phyloP scores from a whole-genome alignment of 805 yeast species.

The Cyberlindnera lachancei region DNA sequence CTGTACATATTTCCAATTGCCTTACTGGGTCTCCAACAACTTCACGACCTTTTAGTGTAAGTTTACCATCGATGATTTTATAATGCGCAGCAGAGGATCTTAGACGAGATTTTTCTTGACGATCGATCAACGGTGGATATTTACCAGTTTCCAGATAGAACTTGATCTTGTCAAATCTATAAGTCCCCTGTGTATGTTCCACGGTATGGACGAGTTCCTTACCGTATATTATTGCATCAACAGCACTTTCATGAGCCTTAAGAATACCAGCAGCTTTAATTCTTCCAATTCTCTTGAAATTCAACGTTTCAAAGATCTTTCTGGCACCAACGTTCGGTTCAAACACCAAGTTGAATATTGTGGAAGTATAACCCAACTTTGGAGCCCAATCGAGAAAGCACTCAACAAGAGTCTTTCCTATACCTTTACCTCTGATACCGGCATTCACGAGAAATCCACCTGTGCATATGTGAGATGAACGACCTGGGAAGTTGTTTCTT shows the following conservation, averaged over 20 bases:
- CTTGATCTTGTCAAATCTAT: conserved; percentile 63
- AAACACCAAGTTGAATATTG: conserved; percentile 78
- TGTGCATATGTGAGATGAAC: conserved; percentile 89
- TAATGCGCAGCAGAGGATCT: conserved; percentile 78
- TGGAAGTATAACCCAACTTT: conserved; percentile 75
- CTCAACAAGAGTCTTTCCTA: conserved; percentile 79
- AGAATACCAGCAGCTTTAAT: conserved; percentile 84
- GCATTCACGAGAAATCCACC: conserved; percentile 87
- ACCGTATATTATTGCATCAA: conserved; percentile 83
- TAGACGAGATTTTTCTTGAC: conserved; percentile 83
- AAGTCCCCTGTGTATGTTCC: conserved; percentile 37
- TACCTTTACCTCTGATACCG: conserved; percentile 86
- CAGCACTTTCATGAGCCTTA: conserved; percentile 77
- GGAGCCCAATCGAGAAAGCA: conserved; percentile 91
- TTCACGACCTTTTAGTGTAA: conserved; percentile 71
- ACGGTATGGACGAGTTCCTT: conserved; percentile 55
- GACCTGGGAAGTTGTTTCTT: conserved; percentile 86
- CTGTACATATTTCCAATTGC: conserved; percentile 68
- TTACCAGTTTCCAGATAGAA: conserved; percentile 75
- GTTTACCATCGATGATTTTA: conserved; percentile 58
- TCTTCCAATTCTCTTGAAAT: conserved; percentile 73
- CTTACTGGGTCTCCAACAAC: conserved; percentile 72
- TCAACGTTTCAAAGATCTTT: conserved; percentile 65
- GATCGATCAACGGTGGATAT: conserved; percentile 76
- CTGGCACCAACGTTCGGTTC: conserved; percentile 84